Evolutionary conservation across 192 early-diverging fungal genomes (phyloP).

Genomic region (Allomyces arbusculus): DNA sequence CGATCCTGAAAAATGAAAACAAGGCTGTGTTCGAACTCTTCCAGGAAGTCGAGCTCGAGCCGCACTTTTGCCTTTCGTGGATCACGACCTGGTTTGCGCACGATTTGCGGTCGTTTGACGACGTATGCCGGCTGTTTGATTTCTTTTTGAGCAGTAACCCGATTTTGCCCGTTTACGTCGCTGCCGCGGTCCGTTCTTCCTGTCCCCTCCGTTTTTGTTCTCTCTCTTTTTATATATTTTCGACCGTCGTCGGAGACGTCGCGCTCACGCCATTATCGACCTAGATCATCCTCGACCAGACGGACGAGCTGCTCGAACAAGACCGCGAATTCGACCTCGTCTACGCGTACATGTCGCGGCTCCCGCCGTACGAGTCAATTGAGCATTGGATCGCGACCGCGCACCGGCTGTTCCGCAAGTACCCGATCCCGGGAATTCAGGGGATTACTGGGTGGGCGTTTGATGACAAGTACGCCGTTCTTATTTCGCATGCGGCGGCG

Average conservation of each 20-base stretch:
- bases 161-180: slow-evolving; percentile 38
- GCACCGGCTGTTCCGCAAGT: background rate
- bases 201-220: too few species aligned
- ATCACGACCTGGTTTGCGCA: slow-evolving; percentile 58
- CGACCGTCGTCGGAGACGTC: too few species aligned
- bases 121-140: slow-evolving; percentile 39
- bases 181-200: slow-evolving; percentile 14
- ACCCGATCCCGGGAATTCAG: background rate
- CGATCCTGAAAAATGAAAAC: slow-evolving; percentile 3
- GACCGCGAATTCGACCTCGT: background rate
- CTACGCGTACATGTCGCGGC: background rate
- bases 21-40: slow-evolving; percentile 1
- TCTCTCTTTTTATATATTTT: too few species aligned
- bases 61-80: slow-evolving; percentile 50
- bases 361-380: background rate
- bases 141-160: slow-evolving; percentile 37
- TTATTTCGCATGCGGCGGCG: too few species aligned
- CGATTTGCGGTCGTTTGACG: slow-evolving; percentile 24
- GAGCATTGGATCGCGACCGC: background rate
- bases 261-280: too few species aligned
- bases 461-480: background rate
- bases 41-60: slow-evolving; percentile 18
- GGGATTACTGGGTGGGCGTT: background rate
- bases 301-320: background rate
- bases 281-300: background rate